Conservation (phyloP, 2,329 filamentous ascomycete genomes). For the Penicillium palitans region DNA sequence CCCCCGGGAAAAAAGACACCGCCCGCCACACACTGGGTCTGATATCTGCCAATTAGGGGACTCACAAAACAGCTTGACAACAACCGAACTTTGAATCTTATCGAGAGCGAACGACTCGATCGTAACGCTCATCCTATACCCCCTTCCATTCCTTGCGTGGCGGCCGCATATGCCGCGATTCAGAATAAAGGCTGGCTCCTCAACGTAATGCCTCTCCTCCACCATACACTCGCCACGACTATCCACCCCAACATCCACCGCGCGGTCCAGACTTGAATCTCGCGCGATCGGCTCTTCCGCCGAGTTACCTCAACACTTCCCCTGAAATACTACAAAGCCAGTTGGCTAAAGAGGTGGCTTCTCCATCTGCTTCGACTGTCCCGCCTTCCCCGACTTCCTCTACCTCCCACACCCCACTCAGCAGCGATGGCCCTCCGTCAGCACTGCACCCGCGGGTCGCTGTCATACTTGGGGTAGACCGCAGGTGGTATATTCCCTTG, state of each 20-base stretch:
- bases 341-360: constrained; percentile 34
- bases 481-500: constrained; percentile 71
- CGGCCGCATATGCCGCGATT: constrained; percentile 41
- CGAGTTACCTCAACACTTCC: constrained; percentile 17
- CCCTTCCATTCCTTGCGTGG: constrained; percentile 24
- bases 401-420: constrained; percentile 29
- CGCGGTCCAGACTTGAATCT: constrained; percentile 29
- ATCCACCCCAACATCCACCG: constrained; percentile 22
- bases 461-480: constrained; percentile 72
- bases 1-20: constrained; percentile 7
- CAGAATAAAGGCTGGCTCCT: constrained; percentile 42
- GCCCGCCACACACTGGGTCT: constrained; percentile 8
- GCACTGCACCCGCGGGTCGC: constrained; percentile 73
- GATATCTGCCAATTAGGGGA: constrained; percentile 14
- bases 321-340: constrained; percentile 16
- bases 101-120: constrained; percentile 1
- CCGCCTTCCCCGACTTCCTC: constrained; percentile 35
- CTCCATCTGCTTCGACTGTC: constrained; percentile 27
- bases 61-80: constrained; percentile 10
- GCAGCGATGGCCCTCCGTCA: constrained; percentile 35
- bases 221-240: constrained; percentile 33
- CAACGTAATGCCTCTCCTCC: constrained; percentile 41
- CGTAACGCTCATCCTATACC: not conserved
- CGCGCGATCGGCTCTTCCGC: constrained; percentile 15
- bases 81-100: constrained; percentile 2